phyloP scores from a whole-genome alignment of 1,284 basidiomycete genomes.

The Schizophyllum amplum region DNA sequence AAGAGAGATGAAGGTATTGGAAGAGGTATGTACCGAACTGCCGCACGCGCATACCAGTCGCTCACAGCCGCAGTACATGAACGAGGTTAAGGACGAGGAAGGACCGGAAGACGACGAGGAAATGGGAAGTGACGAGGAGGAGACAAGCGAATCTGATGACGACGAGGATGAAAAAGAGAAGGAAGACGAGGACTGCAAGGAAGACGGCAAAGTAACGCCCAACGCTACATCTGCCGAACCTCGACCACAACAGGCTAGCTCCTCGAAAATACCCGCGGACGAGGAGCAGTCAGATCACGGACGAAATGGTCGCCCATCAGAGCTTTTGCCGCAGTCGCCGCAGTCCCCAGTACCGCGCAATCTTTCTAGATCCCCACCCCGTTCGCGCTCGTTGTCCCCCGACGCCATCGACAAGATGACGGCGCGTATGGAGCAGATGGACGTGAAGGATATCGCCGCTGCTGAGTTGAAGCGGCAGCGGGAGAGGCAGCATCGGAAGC shows the following conservation, averaged over 20 bases:
- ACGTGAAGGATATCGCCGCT: slow-evolving; percentile 52
- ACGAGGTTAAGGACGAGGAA: slow-evolving; percentile 44
- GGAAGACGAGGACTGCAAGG: slow-evolving; percentile 28
- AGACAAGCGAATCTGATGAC: slow-evolving; percentile 15
- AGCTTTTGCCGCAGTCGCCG: slow-evolving; percentile 2
- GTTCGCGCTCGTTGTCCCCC: slow-evolving; percentile 34
- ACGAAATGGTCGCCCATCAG: background rate
- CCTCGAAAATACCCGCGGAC: background rate
- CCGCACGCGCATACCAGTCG: slow-evolving; percentile 6
- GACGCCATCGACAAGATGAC: slow-evolving; percentile 26
- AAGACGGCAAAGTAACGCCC: slow-evolving; percentile 21
- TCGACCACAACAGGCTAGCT: background rate
- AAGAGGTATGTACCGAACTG: slow-evolving; percentile 52
- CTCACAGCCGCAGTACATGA: slow-evolving; percentile 46
- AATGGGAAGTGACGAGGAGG: slow-evolving; percentile 22
- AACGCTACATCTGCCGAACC: slow-evolving; percentile 7
- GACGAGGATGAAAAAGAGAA: slow-evolving; percentile 28
- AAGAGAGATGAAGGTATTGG: slow-evolving; percentile 73
- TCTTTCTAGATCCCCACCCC: slow-evolving; percentile 37
- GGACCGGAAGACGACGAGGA: slow-evolving; percentile 25
- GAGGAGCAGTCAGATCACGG: background rate
- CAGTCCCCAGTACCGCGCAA: slow-evolving; percentile 19
- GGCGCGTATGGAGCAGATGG: slow-evolving; percentile 14
- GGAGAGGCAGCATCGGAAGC: slow-evolving; percentile 61
- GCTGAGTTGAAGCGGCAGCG: slow-evolving; percentile 55